phyloP scores from a whole-genome alignment of 768 basidiomycete species.

The Leccinum imitatum region DNA sequence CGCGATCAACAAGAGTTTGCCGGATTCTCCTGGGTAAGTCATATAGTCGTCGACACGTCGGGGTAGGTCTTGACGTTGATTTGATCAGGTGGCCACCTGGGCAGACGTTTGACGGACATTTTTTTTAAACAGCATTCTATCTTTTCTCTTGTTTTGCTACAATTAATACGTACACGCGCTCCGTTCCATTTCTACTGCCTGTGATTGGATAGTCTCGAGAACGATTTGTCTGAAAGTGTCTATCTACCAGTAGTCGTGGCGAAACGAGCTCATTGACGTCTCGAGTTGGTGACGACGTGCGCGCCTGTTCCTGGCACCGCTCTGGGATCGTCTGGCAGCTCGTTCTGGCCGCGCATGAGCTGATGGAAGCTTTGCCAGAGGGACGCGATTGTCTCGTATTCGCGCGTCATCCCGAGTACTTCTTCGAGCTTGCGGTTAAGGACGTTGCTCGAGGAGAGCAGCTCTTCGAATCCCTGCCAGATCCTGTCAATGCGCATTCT shows the following conservation, averaged over 20 bases:
- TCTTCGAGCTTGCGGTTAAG: constrained; percentile 92
- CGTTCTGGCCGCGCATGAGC: constrained; percentile 60
- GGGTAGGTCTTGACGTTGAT: neutral
- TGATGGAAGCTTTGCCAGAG: constrained; percentile 82
- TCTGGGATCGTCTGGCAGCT: constrained; percentile 35
- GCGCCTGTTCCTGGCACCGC: constrained; percentile 67
- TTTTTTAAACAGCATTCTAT: constrained; percentile 25
- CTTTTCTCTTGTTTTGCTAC: constrained; percentile 33
- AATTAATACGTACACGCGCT: constrained; percentile 33
- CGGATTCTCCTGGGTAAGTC: constrained; percentile 89
- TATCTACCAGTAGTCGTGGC: constrained; percentile 2
- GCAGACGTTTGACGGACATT: constrained; percentile 48
- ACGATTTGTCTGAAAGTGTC: constrained; percentile 19
- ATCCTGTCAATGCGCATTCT: neutral
- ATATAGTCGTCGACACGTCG: neutral
- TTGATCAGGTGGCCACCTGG: constrained; percentile 46
- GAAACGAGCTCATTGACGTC: constrained; percentile 21
- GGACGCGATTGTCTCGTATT: constrained; percentile 85
- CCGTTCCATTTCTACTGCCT: constrained; percentile 28
- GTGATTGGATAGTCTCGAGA: constrained; percentile 41
- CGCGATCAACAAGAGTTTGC: constrained; percentile 95
- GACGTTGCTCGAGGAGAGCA: constrained; percentile 80
- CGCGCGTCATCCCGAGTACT: constrained; percentile 87
- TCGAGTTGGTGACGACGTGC: constrained; percentile 47
- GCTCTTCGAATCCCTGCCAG: constrained; percentile 79